phyloP scores from a whole-genome alignment of 1,284 basidiomycete genomes.

The Testicularia cyperi region DNA sequence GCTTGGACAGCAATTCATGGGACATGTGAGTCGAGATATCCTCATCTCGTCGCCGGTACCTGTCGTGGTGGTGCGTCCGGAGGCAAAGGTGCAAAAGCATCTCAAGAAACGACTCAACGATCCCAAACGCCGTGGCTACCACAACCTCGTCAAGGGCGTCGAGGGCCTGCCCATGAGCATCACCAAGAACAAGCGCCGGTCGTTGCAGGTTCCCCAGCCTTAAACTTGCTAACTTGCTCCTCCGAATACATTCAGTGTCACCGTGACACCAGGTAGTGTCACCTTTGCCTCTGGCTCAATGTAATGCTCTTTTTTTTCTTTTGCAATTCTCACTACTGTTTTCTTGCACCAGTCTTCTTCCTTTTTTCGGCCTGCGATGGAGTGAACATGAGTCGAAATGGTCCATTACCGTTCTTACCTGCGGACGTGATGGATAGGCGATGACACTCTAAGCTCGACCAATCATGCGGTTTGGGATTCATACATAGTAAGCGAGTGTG shows the following conservation, averaged over 20 bases:
- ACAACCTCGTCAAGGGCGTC: constrained; percentile 46
- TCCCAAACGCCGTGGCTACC: constrained; percentile 55
- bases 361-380: no score
- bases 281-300: no score
- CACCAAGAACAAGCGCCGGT: constrained; percentile 35
- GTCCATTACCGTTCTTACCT: no score
- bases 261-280: no score
- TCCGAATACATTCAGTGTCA: no score
- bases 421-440: no score
- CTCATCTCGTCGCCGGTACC: constrained; percentile 57
- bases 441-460: no score
- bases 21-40: constrained; percentile 51
- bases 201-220: constrained; percentile 17
- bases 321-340: no score
- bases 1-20: constrained; percentile 53
- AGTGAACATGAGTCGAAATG: no score
- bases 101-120: constrained; percentile 55
- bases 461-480: no score
- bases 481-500: no score
- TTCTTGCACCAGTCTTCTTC: no score
- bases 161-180: constrained; percentile 47
- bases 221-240: background rate
- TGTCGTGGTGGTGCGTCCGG: constrained; percentile 57
- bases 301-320: constrained; percentile 7
- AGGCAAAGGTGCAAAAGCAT: constrained; percentile 57